phyloP scores from a whole-genome alignment of 1,284 basidiomycete species.

The Chondrostereum purpureum region DNA sequence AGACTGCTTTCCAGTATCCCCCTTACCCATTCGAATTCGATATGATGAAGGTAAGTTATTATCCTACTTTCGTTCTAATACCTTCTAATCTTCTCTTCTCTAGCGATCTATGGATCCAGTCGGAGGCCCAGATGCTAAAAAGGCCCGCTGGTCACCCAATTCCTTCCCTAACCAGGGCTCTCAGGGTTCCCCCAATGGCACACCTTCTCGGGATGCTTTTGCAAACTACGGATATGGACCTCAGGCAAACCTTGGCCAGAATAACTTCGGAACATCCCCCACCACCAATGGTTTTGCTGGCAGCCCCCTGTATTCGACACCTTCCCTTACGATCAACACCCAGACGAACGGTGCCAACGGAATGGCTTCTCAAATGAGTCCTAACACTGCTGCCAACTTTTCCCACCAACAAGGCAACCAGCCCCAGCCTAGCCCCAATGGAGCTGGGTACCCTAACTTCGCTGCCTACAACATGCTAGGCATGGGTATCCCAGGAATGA shows the following conservation, averaged over 20 bases:
- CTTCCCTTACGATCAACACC: conserved; percentile 61
- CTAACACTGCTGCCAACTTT: conserved; percentile 45
- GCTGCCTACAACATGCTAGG: conserved; percentile 70
- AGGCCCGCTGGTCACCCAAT: conserved; percentile 77
- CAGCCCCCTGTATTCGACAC: conserved; percentile 64
- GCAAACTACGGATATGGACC: conserved; percentile 81
- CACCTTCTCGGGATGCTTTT: conserved; percentile 56
- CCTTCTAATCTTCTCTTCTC: conserved; percentile 6
- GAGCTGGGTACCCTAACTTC: conserved; percentile 38
- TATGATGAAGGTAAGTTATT: conserved; percentile 74
- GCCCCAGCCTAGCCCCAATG: conserved; percentile 33
- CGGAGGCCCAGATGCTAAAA: conserved; percentile 78
- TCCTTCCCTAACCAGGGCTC: conserved; percentile 26
- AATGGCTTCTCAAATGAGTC: conserved; percentile 60
- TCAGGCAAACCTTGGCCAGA: conserved; percentile 54
- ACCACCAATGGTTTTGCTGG: conserved; percentile 35
- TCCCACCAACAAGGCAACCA: conserved; percentile 42
- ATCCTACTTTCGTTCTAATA: conserved; percentile 10
- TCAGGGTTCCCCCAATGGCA: conserved; percentile 23
- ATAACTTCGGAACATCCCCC: conserved; percentile 41
- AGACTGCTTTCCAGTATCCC: conserved; percentile 60
- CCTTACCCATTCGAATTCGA: conserved; percentile 70
- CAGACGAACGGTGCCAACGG: conserved; percentile 40
- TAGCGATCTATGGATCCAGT: conserved; percentile 75
- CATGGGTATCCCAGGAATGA: conserved; percentile 67